A percentile compares a stretch with the other conserved stretches of the same genome.
phyloP scores from a whole-genome alignment of 2,329 filamentous ascomycete species.

The Calonectria fujianensis region DNA sequence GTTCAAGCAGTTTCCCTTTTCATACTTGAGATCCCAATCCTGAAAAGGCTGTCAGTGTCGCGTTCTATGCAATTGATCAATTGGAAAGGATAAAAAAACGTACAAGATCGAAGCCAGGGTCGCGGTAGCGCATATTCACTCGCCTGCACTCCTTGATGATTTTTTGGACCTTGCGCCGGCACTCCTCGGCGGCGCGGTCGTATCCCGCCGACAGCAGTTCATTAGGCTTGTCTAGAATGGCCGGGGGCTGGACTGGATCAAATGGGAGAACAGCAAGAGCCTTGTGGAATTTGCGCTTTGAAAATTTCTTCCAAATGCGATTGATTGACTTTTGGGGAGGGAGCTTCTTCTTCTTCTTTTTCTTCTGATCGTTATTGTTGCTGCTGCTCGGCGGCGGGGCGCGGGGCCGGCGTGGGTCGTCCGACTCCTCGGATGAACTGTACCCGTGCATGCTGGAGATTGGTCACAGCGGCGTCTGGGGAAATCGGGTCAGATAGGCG shows the following conservation, averaged over 20 bases:
- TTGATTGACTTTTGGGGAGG: slow-evolving; percentile 80
- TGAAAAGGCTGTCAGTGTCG: slow-evolving; percentile 55
- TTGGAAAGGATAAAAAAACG: slow-evolving; percentile 49
- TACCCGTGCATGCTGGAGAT: slow-evolving; percentile 65
- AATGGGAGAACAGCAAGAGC: slow-evolving; percentile 80
- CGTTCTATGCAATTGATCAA: not conserved
- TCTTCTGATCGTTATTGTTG: slow-evolving; percentile 65
- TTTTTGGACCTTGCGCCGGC: slow-evolving; percentile 76
- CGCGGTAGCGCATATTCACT: slow-evolving; percentile 87
- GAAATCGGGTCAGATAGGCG: not conserved
- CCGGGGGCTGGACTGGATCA: slow-evolving; percentile 73
- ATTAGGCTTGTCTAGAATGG: slow-evolving; percentile 72
- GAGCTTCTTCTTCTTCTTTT: slow-evolving; percentile 70
- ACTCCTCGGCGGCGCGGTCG: slow-evolving; percentile 78
- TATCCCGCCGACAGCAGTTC: slow-evolving; percentile 77
- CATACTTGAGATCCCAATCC: slow-evolving; percentile 82
- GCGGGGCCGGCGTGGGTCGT: slow-evolving; percentile 65
- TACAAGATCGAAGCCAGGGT: slow-evolving; percentile 76
- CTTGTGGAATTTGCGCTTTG: slow-evolving; percentile 76
- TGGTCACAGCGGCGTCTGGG: not conserved
- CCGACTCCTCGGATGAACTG: slow-evolving; percentile 70
- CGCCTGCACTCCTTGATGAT: slow-evolving; percentile 80
- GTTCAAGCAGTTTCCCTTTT: slow-evolving; percentile 74
- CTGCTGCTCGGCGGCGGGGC: slow-evolving; percentile 58
- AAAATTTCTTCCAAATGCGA: slow-evolving; percentile 79